Conservation (phyloP, 1,139 yeast genomes). For the Debaryomycetaceae sp. region DNA sequence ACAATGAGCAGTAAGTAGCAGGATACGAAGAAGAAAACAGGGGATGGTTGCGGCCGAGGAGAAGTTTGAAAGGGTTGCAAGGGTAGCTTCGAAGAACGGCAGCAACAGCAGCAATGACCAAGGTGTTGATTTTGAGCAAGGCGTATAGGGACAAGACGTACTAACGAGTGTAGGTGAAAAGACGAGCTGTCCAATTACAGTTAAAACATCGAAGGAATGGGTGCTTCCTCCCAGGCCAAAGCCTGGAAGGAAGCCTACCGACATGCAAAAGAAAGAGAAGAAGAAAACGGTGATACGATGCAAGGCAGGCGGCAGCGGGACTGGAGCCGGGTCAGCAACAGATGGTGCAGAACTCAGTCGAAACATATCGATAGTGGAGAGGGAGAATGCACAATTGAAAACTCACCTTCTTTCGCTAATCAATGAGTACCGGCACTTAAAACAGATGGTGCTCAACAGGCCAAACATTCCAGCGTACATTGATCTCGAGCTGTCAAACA, state of each 20-base stretch:
- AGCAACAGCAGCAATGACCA: too few species aligned
- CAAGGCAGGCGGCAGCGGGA: background rate
- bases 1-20: constrained; percentile 4
- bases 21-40: background rate
- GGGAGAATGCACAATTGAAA: constrained; percentile 38
- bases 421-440: constrained; percentile 41
- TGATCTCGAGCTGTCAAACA: constrained; percentile 6
- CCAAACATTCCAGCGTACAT: constrained; percentile 6
- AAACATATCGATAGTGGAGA: constrained; percentile 27
- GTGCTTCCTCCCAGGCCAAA: constrained; percentile 88
- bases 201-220: constrained; percentile 76
- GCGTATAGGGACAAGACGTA: too few species aligned
- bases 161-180: constrained; percentile 6
- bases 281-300: constrained; percentile 3
- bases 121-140: too few species aligned
- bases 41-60: too few species aligned
- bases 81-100: too few species aligned
- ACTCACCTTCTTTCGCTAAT: constrained; percentile 35
- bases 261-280: constrained; percentile 7
- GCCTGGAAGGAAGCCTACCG: constrained; percentile 79
- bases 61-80: too few species aligned
- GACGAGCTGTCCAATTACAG: constrained; percentile 4
- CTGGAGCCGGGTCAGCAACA: background rate
- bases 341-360: constrained; percentile 8
- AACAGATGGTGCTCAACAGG: constrained; percentile 28